phyloP scores from a whole-genome alignment of 1,139 yeast genomes.

The Pichia sp. region DNA sequence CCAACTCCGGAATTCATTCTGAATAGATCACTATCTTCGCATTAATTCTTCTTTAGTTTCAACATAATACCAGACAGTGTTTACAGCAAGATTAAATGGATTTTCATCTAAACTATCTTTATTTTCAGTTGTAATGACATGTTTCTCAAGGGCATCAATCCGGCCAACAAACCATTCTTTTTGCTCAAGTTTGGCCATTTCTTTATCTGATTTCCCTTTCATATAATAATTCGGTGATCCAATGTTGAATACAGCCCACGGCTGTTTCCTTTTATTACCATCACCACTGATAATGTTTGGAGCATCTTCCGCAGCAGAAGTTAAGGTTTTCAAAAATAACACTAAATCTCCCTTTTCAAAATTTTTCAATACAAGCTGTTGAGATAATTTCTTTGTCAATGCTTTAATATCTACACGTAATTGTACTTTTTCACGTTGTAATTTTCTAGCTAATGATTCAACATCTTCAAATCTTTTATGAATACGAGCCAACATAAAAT shows the following conservation, averaged over 20 bases:
- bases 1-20: neutral
- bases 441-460: slow-evolving; percentile 82
- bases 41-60: slow-evolving; percentile 37
- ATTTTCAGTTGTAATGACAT: slow-evolving; percentile 37
- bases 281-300: slow-evolving; percentile 5
- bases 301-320: no score
- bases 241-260: slow-evolving; percentile 84
- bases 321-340: slow-evolving; percentile 81
- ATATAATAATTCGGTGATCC: slow-evolving; percentile 76
- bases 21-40: no score
- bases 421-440: slow-evolving; percentile 66
- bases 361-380: slow-evolving; percentile 58
- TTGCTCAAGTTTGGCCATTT: slow-evolving; percentile 27
- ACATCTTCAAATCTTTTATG: slow-evolving; percentile 80
- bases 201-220: slow-evolving; percentile 30
- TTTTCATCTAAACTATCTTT: slow-evolving; percentile 32
- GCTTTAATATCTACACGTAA: slow-evolving; percentile 41
- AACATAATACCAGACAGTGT: slow-evolving; percentile 45
- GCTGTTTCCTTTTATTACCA: slow-evolving; percentile 32
- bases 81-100: slow-evolving; percentile 45
- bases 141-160: slow-evolving; percentile 45
- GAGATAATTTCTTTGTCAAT: slow-evolving; percentile 34
- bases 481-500: slow-evolving; percentile 58
- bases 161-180: slow-evolving; percentile 74
- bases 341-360: slow-evolving; percentile 73